Evolutionary conservation across 768 basidiomycete species (phyloP).

Genomic region (Holtermannia corniformis): DNA sequence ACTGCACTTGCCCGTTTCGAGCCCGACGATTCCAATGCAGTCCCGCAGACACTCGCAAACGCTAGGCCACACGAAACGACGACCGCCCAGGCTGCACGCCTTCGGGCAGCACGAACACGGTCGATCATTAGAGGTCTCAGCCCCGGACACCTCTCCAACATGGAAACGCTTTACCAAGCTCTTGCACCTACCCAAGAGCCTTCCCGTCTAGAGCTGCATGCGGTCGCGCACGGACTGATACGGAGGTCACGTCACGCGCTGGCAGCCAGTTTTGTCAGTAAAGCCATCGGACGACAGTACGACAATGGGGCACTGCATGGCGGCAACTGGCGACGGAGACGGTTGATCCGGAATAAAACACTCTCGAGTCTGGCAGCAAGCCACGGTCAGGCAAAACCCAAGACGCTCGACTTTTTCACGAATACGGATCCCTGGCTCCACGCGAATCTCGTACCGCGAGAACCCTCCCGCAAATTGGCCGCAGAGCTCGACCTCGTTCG

Average conservation of each 20-base stretch:
- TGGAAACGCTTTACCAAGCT: neutral
- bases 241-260: neutral
- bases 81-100: too few species aligned
- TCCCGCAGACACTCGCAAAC: too few species aligned
- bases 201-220: slow-evolving; percentile 7
- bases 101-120: neutral
- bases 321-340: neutral
- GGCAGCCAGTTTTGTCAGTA: slow-evolving; percentile 2
- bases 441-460: neutral
- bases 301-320: neutral
- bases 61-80: too few species aligned
- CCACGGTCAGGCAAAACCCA: too few species aligned
- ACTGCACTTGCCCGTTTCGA: too few species aligned
- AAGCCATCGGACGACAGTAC: slow-evolving; percentile 1
- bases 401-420: too few species aligned
- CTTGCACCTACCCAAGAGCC: neutral
- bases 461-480: neutral
- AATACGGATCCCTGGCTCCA: too few species aligned
- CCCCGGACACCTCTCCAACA: neutral
- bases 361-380: neutral
- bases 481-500: slow-evolving; percentile 5
- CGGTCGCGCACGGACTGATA: slow-evolving; percentile 5
- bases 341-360: neutral
- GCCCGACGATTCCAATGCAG: too few species aligned
- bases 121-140: neutral